phyloP scores from a whole-genome alignment of 108 stramenopile genomes.

The Stephanodiscus minutulus region DNA sequence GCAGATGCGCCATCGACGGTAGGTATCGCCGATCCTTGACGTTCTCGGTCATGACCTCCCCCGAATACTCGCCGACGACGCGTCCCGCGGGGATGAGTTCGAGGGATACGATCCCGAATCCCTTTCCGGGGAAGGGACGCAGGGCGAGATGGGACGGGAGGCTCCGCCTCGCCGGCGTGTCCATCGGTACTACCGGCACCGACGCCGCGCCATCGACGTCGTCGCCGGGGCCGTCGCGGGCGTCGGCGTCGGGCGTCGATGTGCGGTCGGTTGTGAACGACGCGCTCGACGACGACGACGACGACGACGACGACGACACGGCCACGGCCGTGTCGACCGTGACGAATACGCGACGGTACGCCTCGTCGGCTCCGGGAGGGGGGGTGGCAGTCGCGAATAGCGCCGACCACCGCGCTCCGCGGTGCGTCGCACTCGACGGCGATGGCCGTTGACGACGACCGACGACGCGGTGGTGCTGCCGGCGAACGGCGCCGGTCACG shows the following conservation, averaged over 20 bases:
- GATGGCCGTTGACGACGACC: no score
- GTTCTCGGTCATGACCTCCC: constrained; percentile 42
- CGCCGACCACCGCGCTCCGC: no score
- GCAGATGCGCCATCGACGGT: constrained; percentile 2
- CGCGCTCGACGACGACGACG: not conserved
- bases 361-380: not conserved
- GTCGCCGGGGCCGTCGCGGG: no score
- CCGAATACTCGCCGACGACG: constrained; percentile 55
- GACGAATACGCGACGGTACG: not conserved
- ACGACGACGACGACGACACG: not conserved
- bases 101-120: constrained; percentile 34
- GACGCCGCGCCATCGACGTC: no score
- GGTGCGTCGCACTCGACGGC: no score
- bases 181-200: constrained; percentile 19
- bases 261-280: no score
- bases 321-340: not conserved
- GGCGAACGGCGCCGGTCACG: no score
- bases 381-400: no score
- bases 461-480: no score
- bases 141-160: constrained; percentile 39
- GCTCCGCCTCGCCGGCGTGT: constrained; percentile 47
- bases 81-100: constrained; percentile 20
- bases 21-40: constrained; percentile 56
- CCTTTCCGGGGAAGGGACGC: constrained; percentile 37
- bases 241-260: no score